phyloP scores from a whole-genome alignment of 2,329 filamentous ascomycete genomes.

The Trichoderma cornu-damae region DNA sequence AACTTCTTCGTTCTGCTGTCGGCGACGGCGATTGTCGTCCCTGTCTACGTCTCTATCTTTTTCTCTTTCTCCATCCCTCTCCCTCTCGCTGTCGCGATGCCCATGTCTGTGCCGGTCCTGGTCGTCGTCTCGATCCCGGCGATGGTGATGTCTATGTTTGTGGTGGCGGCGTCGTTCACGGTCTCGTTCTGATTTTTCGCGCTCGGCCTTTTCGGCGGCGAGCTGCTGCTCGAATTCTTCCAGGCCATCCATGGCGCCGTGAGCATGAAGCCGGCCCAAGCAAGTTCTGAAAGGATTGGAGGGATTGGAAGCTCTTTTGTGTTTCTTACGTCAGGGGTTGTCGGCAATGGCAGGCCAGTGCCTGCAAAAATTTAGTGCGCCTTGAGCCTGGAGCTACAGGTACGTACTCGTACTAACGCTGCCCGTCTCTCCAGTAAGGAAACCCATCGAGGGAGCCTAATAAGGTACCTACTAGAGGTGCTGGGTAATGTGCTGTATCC shows the following conservation, averaged over 20 bases:
- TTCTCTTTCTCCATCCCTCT: constrained; percentile 22
- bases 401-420: too few relatives aligned
- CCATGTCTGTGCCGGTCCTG: constrained; percentile 29
- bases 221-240: constrained; percentile 75
- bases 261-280: not conserved
- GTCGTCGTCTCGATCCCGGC: constrained; percentile 41
- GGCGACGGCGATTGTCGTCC: constrained; percentile 30
- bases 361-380: not conserved
- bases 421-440: too few relatives aligned
- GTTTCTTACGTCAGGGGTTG: constrained; percentile 11
- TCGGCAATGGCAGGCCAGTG: too few relatives aligned
- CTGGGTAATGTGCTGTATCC: too few relatives aligned
- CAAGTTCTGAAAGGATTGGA: not conserved
- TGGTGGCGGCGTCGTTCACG: constrained; percentile 40
- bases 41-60: constrained; percentile 30
- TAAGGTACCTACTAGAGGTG: too few relatives aligned
- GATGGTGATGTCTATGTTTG: constrained; percentile 44
- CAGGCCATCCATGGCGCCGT: constrained; percentile 45
- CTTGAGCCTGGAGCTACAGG: too few relatives aligned
- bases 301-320: not conserved
- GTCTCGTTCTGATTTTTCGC: constrained; percentile 44
- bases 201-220: constrained; percentile 56
- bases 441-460: too few relatives aligned
- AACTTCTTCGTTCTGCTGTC: constrained; percentile 36
- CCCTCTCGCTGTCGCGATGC: constrained; percentile 20